Base-by-base conservation (phyloP, 805 yeast genomes). In the Saccharomycopsis malanga region DNA sequence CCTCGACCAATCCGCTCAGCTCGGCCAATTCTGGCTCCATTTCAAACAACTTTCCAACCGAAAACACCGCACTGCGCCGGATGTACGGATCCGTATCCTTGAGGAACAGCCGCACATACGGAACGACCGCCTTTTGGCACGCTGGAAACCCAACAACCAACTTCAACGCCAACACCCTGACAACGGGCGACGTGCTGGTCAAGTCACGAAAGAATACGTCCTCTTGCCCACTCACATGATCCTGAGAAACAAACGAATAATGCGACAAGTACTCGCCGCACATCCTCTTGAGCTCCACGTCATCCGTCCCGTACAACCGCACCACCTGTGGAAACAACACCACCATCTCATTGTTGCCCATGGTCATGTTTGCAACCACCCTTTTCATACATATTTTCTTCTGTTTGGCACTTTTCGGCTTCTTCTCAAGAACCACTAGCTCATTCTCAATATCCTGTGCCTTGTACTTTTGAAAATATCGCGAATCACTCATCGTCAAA, bases 341-440 rank as follows among this genome's bases (percentile, higher is more conserved):
- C 9, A 78, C 70, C 76, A 88, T 77, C 58, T 91, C 96, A 47
- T 73, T 73, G 61, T 86, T 87, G 42, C 88, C 87, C 64, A 87
- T 71, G 4, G 94, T 82, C 63, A 87, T 73, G 62, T 88, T 89
- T 37, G 95, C 91, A 5, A 89, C 71, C 23, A 87, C 74, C 57
- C 83, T 84, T 61, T 81, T 81, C 57, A 91, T 61, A 1, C 80
- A 72, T 9, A 67, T 64, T 55, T 73, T 77, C 40, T 61, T 61
- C 53, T 62, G 68, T n/a, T 63, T 48, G 2, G 56, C 59, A 18
- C n/a, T 18, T 20, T 49, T 48, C 15, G 36, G 18, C 30, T 27
- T 37, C 39, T 30, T 37, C 18, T 24, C 42, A 10, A 7, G 39
- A 3, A 12, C 34, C 18, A n/a, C 34, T 14, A 49, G 29, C 44